These are phyloP conservation scores for Nannochloris sp. DNA, from an alignment of 139 green algal species.

Conservation along the genomic window DNA sequence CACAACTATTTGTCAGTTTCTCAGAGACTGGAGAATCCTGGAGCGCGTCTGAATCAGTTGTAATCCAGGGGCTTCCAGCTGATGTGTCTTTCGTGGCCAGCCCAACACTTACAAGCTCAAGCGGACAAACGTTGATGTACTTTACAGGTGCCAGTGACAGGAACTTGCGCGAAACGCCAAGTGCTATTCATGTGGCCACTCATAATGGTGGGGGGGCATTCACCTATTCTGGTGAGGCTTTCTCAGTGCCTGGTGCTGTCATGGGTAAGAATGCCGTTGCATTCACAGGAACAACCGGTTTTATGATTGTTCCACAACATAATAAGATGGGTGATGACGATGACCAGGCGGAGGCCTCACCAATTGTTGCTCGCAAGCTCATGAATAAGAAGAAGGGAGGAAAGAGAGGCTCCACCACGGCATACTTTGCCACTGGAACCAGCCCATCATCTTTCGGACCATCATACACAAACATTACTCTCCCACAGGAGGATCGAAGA, in stretches of 20 bases:
- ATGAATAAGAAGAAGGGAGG: neutral
- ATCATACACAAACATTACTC: neutral
- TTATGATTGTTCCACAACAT: neutral
- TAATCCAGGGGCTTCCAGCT: neutral
- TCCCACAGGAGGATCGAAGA: neutral
- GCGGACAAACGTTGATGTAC: neutral
- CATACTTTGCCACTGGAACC: neutral
- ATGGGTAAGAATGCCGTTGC: neutral
- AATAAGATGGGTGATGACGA: neutral
- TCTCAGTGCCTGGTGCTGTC: neutral
- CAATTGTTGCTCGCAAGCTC: constrained; percentile 1
- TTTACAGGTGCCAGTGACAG: neutral
- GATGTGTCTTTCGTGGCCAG: neutral
- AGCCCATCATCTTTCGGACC: neutral
- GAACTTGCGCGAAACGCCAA: constrained; percentile 2
- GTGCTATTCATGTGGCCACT: neutral
- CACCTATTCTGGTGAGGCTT: constrained; percentile 1
- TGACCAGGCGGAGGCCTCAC: neutral
- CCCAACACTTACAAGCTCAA: neutral
- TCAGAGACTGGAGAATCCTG: constrained; percentile 3
- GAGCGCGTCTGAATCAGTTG: neutral
- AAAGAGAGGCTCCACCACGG: neutral
- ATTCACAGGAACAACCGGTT: neutral
- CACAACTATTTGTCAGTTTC: neutral
- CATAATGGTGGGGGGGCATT: neutral